These are phyloP conservation scores for Phytophthora syringae DNA, from an alignment of 352 stramenopile species.

Conservation along the genomic window DNA sequence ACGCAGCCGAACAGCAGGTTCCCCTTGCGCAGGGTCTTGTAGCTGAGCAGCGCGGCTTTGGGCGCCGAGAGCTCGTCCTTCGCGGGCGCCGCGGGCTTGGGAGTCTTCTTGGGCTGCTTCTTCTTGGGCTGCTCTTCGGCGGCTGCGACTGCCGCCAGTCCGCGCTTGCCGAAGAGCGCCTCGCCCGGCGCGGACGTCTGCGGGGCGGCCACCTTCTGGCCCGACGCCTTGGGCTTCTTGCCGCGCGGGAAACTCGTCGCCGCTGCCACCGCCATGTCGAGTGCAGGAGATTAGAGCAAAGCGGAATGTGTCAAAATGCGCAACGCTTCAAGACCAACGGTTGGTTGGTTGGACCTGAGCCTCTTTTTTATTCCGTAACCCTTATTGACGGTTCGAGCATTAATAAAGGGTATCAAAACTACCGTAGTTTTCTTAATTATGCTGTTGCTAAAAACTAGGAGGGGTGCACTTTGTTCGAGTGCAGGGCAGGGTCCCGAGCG, in stretches of 20 bases:
- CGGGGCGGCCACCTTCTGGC: slow-evolving; percentile 47
- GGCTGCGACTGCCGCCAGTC: slow-evolving; percentile 40
- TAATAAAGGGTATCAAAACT: no score
- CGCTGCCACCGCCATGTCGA: slow-evolving; percentile 26
- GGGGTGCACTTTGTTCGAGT: slow-evolving; percentile 36
- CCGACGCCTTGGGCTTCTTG: slow-evolving; percentile 53
- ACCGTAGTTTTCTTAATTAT: no score
- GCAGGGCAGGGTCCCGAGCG: slow-evolving; percentile 7
- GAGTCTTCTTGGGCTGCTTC: slow-evolving; percentile 36
- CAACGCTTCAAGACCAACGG: slow-evolving; percentile 32
- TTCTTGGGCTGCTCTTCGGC: slow-evolving; percentile 36
- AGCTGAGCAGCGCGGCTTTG: slow-evolving; percentile 58
- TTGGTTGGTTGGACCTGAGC: slow-evolving; percentile 12
- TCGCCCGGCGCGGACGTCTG: slow-evolving; percentile 31
- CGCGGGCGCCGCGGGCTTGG: slow-evolving; percentile 9
- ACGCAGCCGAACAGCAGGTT: slow-evolving; percentile 89
- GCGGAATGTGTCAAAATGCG: slow-evolving; percentile 9
- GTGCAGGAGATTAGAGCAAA: neutral
- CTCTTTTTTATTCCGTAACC: no score
- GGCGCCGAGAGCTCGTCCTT: slow-evolving; percentile 43
- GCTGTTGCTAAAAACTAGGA: slow-evolving; percentile 7
- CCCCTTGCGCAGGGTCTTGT: slow-evolving; percentile 74
- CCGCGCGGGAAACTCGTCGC: slow-evolving; percentile 74
- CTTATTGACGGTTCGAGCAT: no score
- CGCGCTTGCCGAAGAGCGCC: slow-evolving; percentile 82